Conservation (phyloP, 257 asterid species). For the Scutellaria galericulata region DNA sequence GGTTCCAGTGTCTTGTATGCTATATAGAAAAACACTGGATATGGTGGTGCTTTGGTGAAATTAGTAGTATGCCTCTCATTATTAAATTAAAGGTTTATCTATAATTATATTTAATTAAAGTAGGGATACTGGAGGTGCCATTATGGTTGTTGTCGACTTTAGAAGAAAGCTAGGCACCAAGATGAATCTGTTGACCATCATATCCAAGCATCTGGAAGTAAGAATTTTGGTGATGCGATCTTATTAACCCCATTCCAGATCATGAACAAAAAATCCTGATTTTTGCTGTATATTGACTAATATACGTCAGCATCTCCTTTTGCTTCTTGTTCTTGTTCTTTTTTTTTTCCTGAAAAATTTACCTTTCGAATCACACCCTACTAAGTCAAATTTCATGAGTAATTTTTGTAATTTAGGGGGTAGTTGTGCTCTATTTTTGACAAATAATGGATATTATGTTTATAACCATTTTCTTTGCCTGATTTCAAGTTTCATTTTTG, state of each 20-base stretch:
- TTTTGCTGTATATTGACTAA: neutral
- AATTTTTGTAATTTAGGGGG: neutral
- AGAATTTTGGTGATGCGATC: neutral
- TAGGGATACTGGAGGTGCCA: slow-evolving; percentile 1
- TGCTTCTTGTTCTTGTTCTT: neutral
- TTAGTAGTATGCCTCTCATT: slow-evolving; percentile 3
- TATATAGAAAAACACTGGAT: slow-evolving; percentile 10
- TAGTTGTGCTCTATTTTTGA: slow-evolving; percentile 13
- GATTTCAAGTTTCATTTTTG: neutral
- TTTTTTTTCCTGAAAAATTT: neutral
- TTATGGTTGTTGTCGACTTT: neutral
- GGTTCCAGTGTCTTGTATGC: slow-evolving; percentile 14
- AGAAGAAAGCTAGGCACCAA: neutral
- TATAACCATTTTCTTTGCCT: slow-evolving; percentile 9
- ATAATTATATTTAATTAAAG: neutral
- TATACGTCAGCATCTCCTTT: neutral
- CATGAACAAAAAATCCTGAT: slow-evolving; percentile 14
- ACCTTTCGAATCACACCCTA: slow-evolving; percentile 25
- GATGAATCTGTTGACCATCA: slow-evolving; percentile 12
- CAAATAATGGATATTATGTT: slow-evolving; percentile 7
- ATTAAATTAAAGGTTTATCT: neutral
- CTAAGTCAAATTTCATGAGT: slow-evolving; percentile 4
- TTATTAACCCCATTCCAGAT: slow-evolving; percentile 11
- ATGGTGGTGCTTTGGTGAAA: slow-evolving; percentile 12
- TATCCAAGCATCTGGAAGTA: slow-evolving; percentile 17